phyloP scores from a whole-genome alignment of 2,329 filamentous ascomycete genomes.

The Sporothrix brasiliensis region DNA sequence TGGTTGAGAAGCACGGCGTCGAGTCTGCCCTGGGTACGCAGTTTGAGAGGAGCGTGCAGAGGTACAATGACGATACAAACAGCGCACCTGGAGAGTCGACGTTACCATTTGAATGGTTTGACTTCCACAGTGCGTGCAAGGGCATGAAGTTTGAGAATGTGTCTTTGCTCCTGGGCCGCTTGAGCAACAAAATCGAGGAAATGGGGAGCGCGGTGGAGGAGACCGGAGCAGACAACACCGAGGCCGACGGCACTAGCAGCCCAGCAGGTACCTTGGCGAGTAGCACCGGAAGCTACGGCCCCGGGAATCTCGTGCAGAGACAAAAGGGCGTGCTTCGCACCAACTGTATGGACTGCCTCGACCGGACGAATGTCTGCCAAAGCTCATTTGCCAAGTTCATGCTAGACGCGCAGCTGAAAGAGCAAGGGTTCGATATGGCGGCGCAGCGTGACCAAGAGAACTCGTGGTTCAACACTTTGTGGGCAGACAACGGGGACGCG shows the following conservation, averaged over 20 bases:
- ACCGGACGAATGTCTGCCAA: constrained; percentile 94
- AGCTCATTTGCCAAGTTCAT: constrained; percentile 85
- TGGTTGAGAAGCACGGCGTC: constrained; percentile 85
- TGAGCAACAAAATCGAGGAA: constrained; percentile 68
- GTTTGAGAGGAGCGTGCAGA: constrained; percentile 69
- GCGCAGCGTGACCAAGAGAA: constrained; percentile 76
- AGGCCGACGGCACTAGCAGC: constrained; percentile 4
- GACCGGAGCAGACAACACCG: not conserved
- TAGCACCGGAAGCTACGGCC: constrained; percentile 34
- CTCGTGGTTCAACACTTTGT: constrained; percentile 92
- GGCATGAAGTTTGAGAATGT: constrained; percentile 99
- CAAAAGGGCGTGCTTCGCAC: constrained; percentile 84
- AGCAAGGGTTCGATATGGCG: constrained; percentile 75
- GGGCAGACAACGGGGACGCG: constrained; percentile 97
- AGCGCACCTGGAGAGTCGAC: constrained; percentile 44
- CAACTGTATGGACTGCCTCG: constrained; percentile 98
- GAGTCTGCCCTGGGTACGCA: constrained; percentile 78
- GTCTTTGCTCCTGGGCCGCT: constrained; percentile 70
- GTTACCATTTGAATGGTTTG: constrained; percentile 90
- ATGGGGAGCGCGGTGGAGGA: constrained; percentile 71
- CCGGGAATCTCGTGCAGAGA: constrained; percentile 43
- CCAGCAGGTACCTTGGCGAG: constrained; percentile 4
- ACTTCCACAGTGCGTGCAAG: constrained; percentile 88
- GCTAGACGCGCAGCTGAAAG: constrained; percentile 75
- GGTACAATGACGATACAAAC: constrained; percentile 62